Conservation (phyloP, 345 rosid genomes). For the Eucalyptus sp. region DNA sequence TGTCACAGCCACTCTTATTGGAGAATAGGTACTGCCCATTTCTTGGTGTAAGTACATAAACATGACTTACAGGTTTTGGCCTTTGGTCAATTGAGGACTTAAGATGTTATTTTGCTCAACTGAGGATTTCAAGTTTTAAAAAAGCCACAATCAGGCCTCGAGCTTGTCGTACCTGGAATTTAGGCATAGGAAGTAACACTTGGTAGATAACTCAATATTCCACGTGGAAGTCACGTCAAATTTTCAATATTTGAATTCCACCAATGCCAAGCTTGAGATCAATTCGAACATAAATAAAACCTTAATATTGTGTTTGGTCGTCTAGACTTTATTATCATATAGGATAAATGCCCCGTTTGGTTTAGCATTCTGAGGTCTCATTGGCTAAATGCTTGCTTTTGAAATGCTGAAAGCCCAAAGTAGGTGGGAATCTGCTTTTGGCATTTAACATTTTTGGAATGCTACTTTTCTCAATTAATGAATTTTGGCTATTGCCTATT, state of each 20-base stretch:
- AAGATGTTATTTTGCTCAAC: background rate
- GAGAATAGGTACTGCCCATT: background rate
- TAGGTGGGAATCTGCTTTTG: rapidly evolving
- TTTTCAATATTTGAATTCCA: background rate
- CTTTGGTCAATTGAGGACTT: background rate
- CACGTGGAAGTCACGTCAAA: background rate
- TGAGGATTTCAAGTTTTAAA: background rate
- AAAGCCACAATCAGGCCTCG: background rate
- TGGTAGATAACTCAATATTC: background rate
- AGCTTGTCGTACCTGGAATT: background rate
- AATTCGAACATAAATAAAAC: too few relatives aligned
- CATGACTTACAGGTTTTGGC: background rate
- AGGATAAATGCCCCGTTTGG: too few relatives aligned
- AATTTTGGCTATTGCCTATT: too few relatives aligned
- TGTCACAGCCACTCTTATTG: background rate
- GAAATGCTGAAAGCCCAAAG: too few relatives aligned
- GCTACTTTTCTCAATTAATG: too few relatives aligned
- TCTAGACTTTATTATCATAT: rapidly evolving
- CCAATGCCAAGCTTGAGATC: background rate
- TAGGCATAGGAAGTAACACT: background rate
- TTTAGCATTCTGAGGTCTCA: too few relatives aligned
- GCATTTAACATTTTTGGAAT: too few relatives aligned
- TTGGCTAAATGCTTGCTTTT: too few relatives aligned
- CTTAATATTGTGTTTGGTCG: too few relatives aligned
- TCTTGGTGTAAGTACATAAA: background rate